Evolutionary conservation across 495 filamentous ascomycete genomes (phyloP), one percentile per base, ranked within the genome.

Genomic region (Trichoderma parareesei): DNA sequence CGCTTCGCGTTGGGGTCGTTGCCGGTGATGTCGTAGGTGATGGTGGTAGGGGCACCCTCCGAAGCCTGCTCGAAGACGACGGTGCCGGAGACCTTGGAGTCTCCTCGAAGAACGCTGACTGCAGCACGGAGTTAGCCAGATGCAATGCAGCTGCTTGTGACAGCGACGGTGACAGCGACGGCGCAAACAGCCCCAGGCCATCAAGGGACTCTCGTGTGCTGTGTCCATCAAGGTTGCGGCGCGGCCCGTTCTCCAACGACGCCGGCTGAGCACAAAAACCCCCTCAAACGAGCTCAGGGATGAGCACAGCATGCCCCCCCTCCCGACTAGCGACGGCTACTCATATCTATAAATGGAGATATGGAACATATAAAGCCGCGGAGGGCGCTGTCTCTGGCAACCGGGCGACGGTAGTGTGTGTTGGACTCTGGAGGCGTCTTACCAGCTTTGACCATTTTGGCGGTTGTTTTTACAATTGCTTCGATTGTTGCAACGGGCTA

Each of bases 71-170:
- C 91, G 78, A 98, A 97, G 82, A 87, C 92, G 73, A 98, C 89
- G 75, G 89, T 93, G 73, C 94, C 94, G 68, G 83, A 76, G 80
- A 98, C 82, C 81, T 89, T 93, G 75, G 93, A 91, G 84, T 97
- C 95, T 82, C 94, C 94, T 78, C 94, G 93, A 81, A 98, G 78
- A 76, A 95, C 90, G 79, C 90, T 91, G 78, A 98, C 94, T 98
- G 72, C 20, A 69, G 10, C 62, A 37, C 27, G 16, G 9, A 5
- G 61, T 63, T 37, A 63, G 61, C 42, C 40, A 13, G n/a, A 63
- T 49, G 53, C 16, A 2, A 4, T 27, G 27, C 27, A 27, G 27
- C 27, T 27, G 27, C 27, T 27, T 27, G 27, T 27, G 27, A 27
- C 27, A 27, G 27, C 2, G 27, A 27, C 27, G 27, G 27, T 27